phyloP scores from a whole-genome alignment of 257 asterid genomes.

The Solanum gandarillasii region DNA sequence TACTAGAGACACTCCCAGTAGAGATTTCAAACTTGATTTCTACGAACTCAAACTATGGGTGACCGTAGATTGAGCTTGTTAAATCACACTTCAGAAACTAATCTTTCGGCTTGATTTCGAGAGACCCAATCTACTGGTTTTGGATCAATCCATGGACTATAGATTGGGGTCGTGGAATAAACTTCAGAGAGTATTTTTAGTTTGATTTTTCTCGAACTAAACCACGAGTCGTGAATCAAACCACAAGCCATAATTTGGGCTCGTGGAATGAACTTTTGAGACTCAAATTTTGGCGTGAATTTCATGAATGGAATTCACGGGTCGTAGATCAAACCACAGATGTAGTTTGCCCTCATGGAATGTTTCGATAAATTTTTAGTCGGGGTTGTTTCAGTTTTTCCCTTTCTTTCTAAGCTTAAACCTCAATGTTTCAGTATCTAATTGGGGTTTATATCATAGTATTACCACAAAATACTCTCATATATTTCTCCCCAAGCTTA shows the following conservation, averaged over 20 bases:
- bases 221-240: too few species aligned
- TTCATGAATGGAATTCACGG: too few species aligned
- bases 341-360: not conserved
- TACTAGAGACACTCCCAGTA: not conserved
- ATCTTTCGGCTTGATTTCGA: too few species aligned
- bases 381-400: not conserved
- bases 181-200: not conserved
- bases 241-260: not conserved
- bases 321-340: not conserved
- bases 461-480: not conserved
- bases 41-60: not conserved
- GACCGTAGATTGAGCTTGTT: not conserved
- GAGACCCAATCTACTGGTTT: not conserved
- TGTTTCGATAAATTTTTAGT: not conserved
- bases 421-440: not conserved
- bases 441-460: not conserved
- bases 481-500: not conserved
- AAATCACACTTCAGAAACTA: not conserved
- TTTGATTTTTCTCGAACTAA: not conserved
- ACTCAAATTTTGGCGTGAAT: not conserved
- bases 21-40: not conserved
- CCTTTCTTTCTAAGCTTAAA: not conserved
- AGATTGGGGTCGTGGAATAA: not conserved
- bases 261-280: not conserved
- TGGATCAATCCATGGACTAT: not conserved